phyloP scores from a whole-genome alignment of 306 rosid species.

The Delonix regia region DNA sequence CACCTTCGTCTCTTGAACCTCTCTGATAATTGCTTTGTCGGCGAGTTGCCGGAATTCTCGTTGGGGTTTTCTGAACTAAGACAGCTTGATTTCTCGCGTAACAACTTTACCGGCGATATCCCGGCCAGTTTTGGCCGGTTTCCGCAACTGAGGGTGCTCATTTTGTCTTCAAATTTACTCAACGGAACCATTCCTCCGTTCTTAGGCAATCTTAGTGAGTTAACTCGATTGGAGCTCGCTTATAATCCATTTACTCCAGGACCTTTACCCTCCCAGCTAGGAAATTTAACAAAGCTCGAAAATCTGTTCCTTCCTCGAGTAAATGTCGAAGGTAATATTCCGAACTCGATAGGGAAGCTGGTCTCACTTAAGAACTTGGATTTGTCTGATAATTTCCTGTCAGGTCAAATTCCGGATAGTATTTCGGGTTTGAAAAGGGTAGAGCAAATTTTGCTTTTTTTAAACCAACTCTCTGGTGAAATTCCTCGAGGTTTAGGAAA shows the following conservation, averaged over 20 bases:
- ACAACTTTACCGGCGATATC: conserved; percentile 75
- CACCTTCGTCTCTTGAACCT: conserved; percentile 60
- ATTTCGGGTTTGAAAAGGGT: conserved; percentile 55
- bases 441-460: conserved; percentile 47
- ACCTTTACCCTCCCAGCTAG: conserved; percentile 66
- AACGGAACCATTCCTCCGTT: conserved; percentile 63
- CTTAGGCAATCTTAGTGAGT: conserved; percentile 64
- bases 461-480: conserved; percentile 61
- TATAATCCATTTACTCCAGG: conserved; percentile 44
- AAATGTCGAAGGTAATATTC: conserved; percentile 64
- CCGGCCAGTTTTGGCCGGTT: conserved; percentile 65
- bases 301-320: conserved; percentile 17
- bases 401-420: conserved; percentile 66
- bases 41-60: conserved; percentile 64
- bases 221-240: conserved; percentile 52
- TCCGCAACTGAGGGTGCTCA: conserved; percentile 42
- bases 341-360: conserved; percentile 72
- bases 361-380: conserved; percentile 58
- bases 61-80: conserved; percentile 42
- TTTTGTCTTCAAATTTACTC: conserved; percentile 51
- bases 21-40: conserved; percentile 52
- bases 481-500: conserved; percentile 67
- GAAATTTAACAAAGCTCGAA: conserved; percentile 64
- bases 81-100: conserved; percentile 52
- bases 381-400: conserved; percentile 52